Evolutionary conservation across 2,329 filamentous ascomycete genomes (phyloP), one percentile per base, ranked within the genome.

Genomic region (Clonostachys sp.): DNA sequence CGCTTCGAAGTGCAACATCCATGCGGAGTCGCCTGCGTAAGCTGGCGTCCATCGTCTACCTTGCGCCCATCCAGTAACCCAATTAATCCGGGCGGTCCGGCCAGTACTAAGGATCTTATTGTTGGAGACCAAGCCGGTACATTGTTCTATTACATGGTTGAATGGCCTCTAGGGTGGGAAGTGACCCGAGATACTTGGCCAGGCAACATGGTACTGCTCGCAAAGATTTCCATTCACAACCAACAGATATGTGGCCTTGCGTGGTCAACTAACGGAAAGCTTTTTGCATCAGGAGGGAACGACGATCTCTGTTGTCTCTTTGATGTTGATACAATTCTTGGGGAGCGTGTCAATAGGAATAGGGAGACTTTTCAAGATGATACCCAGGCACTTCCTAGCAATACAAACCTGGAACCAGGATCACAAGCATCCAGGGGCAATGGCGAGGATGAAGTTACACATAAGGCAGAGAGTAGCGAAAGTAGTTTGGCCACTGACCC

Each of bases 201-300:
- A 33, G 91, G 91, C 13, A 78, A 83, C 34, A 84, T 95, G 72
- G 89, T 80, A 2, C 73, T 96, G 20, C 71, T 96, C 45, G 85
- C 87, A 18, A 84, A 84, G 53, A 85, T 97, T 56, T 77, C 77
- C 34, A 81, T 89, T 8, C 92, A 97, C 62, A 81, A 77, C 2
- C 91, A 96, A 65, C 91, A 97, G 60, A 86, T 99, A 47, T 99
- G 94, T 59, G 92, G 92, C 2, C 73, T 99, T n/a, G 80, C 88
- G 4, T 97, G 91, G 89, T 91, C 90, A 5, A 72, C 74, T 4
- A 82, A 89, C 57, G 90, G 90, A 5, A 75, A 76, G 4, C 76
- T 84, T 35, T 91, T 99, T 62, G 90, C 89, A 13, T 91, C 89
- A 5, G 91, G 94, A 7, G 90, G 89, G 20, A 97, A 99, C 61